These are phyloP conservation scores for Hygrophila difformis DNA, from an alignment of 257 asterid genomes.

Conservation along the genomic window DNA sequence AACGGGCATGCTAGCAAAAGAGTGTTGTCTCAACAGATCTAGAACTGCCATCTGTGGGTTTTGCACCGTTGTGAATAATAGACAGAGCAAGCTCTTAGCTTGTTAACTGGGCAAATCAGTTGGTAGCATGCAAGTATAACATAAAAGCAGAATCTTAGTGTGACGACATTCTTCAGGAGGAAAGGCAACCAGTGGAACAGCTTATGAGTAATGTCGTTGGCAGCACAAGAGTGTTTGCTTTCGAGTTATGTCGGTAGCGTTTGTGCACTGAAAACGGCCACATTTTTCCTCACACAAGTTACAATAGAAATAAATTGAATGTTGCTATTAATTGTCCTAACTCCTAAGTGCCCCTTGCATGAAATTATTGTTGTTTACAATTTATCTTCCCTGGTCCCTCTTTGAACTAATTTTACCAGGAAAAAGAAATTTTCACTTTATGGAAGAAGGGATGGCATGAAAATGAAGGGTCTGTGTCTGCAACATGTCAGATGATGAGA, in stretches of 20 bases:
- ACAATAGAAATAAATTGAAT: background rate
- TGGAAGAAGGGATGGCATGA: background rate
- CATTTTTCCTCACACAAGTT: no score
- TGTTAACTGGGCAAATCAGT: no score
- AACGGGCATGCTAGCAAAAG: no score
- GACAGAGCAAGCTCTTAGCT: no score
- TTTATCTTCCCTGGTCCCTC: background rate
- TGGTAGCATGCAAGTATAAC: no score
- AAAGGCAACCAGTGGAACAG: background rate
- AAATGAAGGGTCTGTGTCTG: constrained; percentile 11
- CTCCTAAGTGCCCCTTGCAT: background rate
- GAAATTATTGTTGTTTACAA: background rate
- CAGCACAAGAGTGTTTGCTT: no score
- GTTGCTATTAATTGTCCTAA: background rate
- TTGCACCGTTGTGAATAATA: no score
- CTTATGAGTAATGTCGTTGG: background rate
- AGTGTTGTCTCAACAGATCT: no score
- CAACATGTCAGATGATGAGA: constrained; percentile 9
- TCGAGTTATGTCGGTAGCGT: no score
- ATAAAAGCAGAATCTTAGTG: no score
- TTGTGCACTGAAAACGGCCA: no score
- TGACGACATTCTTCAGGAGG: background rate
- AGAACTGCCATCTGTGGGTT: no score
- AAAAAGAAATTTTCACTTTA: background rate
- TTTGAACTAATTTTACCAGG: background rate